A percentile compares a stretch with the other conserved stretches of the same genome.
Evolutionary conservation across 495 filamentous ascomycete species (phyloP).

Genomic region (Penicillium arizonense): DNA sequence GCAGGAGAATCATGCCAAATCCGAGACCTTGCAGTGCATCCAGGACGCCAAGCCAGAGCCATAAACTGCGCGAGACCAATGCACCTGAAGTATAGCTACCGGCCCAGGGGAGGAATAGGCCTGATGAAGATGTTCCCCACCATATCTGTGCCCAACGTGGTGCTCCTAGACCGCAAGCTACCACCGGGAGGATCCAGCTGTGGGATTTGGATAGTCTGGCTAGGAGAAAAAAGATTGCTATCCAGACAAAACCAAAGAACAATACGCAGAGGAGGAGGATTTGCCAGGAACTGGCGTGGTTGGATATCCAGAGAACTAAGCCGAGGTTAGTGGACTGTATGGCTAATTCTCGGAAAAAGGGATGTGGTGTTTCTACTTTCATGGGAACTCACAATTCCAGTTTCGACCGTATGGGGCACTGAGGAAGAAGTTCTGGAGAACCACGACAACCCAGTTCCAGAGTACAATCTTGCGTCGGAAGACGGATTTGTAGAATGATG

Average conservation of each 20-base stretch:
- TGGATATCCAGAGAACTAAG: constrained; percentile 46
- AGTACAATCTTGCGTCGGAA: constrained; percentile 49
- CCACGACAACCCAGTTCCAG: constrained; percentile 49
- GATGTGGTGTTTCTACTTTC: not conserved
- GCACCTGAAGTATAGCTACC: constrained; percentile 43
- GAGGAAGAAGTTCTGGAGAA: constrained; percentile 50
- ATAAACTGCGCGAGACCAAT: constrained; percentile 45
- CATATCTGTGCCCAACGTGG: constrained; percentile 53
- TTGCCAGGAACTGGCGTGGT: constrained; percentile 45
- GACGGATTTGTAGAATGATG: constrained; percentile 51
- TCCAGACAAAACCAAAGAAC: constrained; percentile 49
- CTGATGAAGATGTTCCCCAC: constrained; percentile 50
- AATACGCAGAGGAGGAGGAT: constrained; percentile 41
- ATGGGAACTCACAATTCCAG: constrained; percentile 43
- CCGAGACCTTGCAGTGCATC: constrained; percentile 50
- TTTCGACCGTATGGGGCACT: constrained; percentile 51
- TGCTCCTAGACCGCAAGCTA: constrained; percentile 49
- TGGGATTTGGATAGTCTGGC: constrained; percentile 43
- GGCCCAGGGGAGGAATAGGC: constrained; percentile 49
- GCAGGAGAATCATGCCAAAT: constrained; percentile 52
- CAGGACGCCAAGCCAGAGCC: constrained; percentile 52
- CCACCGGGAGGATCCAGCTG: constrained; percentile 51
- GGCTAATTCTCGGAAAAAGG: too few species aligned
- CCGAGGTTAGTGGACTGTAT: not conserved
- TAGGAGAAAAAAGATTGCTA: constrained; percentile 37